phyloP scores from a whole-genome alignment of 2,329 filamentous ascomycete species.

The Neofusicoccum sp. region DNA sequence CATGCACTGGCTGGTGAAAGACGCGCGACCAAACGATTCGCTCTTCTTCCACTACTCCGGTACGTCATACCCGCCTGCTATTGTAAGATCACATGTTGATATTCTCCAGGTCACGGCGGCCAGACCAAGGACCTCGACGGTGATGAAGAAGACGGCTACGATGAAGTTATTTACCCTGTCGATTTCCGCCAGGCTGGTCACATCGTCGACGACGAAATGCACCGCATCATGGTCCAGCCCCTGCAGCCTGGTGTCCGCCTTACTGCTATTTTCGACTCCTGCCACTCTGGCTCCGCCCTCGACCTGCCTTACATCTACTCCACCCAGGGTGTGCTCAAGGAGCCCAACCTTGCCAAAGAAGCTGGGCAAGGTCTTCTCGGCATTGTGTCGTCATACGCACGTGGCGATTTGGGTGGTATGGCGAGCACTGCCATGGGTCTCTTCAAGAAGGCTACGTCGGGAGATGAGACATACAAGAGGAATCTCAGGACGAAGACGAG shows the following conservation, averaged over 20 bases:
- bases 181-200: slow-evolving; percentile 78
- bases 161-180: slow-evolving; percentile 81
- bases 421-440: slow-evolving; percentile 76
- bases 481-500: slow-evolving; percentile 88
- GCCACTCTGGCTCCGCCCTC: slow-evolving; percentile 74
- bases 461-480: slow-evolving; percentile 75
- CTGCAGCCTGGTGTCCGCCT: slow-evolving; percentile 79
- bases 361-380: slow-evolving; percentile 69
- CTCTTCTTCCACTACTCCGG: slow-evolving; percentile 97
- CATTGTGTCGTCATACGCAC: slow-evolving; percentile 73
- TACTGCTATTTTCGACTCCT: slow-evolving; percentile 79
- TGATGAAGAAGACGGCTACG: slow-evolving; percentile 77
- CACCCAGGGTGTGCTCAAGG: slow-evolving; percentile 76
- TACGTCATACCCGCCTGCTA: slow-evolving; percentile 41
- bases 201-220: slow-evolving; percentile 82
- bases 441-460: slow-evolving; percentile 81
- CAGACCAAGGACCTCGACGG: slow-evolving; percentile 77
- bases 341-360: slow-evolving; percentile 78
- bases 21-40: slow-evolving; percentile 87
- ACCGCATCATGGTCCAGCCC: slow-evolving; percentile 72
- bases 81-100: neutral
- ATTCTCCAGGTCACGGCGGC: slow-evolving; percentile 68
- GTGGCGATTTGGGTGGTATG: slow-evolving; percentile 80
- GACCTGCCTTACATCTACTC: slow-evolving; percentile 79
- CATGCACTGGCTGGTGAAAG: slow-evolving; percentile 98